Evolutionary conservation across 257 asterid species (phyloP).

Genomic region (Primulina huaijiensis): DNA sequence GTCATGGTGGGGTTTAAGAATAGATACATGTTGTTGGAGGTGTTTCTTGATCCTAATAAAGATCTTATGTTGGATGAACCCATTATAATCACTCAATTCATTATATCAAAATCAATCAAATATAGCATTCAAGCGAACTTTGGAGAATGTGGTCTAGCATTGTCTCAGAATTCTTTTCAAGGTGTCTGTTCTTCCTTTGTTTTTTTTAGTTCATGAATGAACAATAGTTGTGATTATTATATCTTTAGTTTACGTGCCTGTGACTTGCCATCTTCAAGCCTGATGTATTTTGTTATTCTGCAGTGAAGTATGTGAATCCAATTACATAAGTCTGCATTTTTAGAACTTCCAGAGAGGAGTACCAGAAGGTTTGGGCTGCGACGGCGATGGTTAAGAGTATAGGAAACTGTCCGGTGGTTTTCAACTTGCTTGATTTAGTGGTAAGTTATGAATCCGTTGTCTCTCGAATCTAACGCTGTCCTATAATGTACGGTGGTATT

Average conservation of each 20-base stretch:
- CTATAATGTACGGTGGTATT: too few relatives aligned
- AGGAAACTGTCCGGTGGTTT: conserved; percentile 70
- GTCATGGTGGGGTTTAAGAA: too few relatives aligned
- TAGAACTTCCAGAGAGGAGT: conserved; percentile 52
- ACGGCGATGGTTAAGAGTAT: conserved; percentile 68
- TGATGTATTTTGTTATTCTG: neutral
- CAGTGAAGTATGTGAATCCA: conserved; percentile 92
- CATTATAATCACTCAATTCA: too few relatives aligned
- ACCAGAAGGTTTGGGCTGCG: conserved; percentile 56
- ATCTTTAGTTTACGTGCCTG: neutral
- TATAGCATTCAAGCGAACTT: conserved; percentile 73
- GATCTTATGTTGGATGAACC: too few relatives aligned
- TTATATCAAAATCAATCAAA: conserved; percentile 39
- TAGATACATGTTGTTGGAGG: too few relatives aligned
- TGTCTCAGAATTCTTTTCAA: conserved; percentile 61
- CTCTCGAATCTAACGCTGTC: too few relatives aligned
- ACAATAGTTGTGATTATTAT: neutral
- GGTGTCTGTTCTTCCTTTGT: conserved; percentile 39
- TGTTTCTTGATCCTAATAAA: too few relatives aligned
- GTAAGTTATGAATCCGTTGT: conserved; percentile 25
- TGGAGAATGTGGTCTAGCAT: conserved; percentile 93
- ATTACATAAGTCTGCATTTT: conserved; percentile 72
- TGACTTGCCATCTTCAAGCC: neutral
- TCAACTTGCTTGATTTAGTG: conserved; percentile 78
- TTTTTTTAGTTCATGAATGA: neutral